Base-by-base conservation (phyloP, 1,284 basidiomycete genomes). In the Sporisorium reilianum region DNA sequence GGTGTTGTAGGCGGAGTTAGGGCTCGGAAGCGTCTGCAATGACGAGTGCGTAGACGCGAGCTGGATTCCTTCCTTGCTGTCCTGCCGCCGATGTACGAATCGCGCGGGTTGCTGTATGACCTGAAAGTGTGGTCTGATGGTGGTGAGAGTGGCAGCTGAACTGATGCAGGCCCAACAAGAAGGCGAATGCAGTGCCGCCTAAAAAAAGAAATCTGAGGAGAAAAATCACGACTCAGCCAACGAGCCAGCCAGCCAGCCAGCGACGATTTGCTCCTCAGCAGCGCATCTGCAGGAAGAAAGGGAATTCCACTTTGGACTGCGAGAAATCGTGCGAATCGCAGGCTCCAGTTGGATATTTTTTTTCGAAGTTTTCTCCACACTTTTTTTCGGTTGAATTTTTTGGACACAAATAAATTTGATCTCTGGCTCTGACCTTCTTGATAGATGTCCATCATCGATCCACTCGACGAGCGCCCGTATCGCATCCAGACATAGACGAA, bases 311-410 rank as follows among this genome's bases (percentile, higher is more conserved):
- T 44, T n/a, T n/a, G n/a, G n/a, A n/a, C n/a, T n/a, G n/a, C n/a
- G n/a, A n/a, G 20, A 28, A 3, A 32, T 53, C 11, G 2, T 16
- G 25, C 51, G 6, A 26, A 16, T 30, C 22, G n/a, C 25, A 45
- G 25, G 42, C 58, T 62, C 34, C 42, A 42, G 45, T 54, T 52
- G 23, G 18, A 26, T 52, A 23, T 42, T 42, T 54, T 54, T 42
- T 32, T n/a, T 9, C 50, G 46, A 49, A 45, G 30, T 54, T 64
- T 64, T 58, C 62, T 64, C 63, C 56, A 55, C 63, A 55, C 56
- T 54, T 54, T 63, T 62, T 58, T 54, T 16, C 16, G 25, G 32
- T 12, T 42, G 26, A 30, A 26, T 52, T 52, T 44, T 52, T 48
- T 40, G 34, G 23, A n/a, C n/a, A n/a, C 18, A 0, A 36, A 16